Conservation (phyloP, 2,329 filamentous ascomycete species). For the Teratosphaeria gauchensis region DNA sequence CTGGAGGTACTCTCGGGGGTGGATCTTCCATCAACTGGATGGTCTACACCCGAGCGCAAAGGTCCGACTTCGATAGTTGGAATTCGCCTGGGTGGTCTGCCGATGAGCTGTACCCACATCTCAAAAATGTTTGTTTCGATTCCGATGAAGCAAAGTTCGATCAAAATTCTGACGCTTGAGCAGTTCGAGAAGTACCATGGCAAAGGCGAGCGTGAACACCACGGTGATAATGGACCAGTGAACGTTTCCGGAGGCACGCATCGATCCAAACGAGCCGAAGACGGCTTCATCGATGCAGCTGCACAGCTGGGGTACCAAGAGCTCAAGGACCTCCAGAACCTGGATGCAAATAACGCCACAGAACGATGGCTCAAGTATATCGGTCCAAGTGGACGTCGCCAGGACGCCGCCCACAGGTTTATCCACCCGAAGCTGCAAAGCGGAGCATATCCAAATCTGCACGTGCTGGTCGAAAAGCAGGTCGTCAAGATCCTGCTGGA, state of each 20-base stretch:
- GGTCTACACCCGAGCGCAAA: conserved; percentile 37
- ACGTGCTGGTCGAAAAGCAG: conserved; percentile 48
- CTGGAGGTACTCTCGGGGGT: conserved; percentile 49
- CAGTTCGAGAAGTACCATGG: conserved; percentile 49
- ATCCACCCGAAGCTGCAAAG: conserved; percentile 43
- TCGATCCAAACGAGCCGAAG: conserved; percentile 28
- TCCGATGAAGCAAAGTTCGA: neutral
- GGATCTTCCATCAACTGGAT: conserved; percentile 38
- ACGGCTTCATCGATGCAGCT: conserved; percentile 43
- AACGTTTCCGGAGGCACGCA: conserved; percentile 45
- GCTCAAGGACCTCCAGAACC: conserved; percentile 44
- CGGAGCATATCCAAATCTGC: conserved; percentile 47
- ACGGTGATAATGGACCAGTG: conserved; percentile 46
- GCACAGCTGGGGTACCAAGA: conserved; percentile 41
- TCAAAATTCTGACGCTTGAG: neutral
- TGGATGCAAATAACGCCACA: conserved; percentile 35
- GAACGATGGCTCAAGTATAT: conserved; percentile 43
- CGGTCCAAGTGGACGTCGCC: conserved; percentile 43
- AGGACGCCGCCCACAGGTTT: conserved; percentile 49
- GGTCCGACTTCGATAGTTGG: conserved; percentile 44
- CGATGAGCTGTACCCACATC: conserved; percentile 43
- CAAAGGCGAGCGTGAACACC: conserved; percentile 33
- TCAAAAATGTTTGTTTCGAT: conserved; percentile 37
- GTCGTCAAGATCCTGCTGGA: conserved; percentile 38
- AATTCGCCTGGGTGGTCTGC: conserved; percentile 43